Base-by-base conservation (phyloP, 2,329 filamentous ascomycete genomes). In the Zalaria sp. region DNA sequence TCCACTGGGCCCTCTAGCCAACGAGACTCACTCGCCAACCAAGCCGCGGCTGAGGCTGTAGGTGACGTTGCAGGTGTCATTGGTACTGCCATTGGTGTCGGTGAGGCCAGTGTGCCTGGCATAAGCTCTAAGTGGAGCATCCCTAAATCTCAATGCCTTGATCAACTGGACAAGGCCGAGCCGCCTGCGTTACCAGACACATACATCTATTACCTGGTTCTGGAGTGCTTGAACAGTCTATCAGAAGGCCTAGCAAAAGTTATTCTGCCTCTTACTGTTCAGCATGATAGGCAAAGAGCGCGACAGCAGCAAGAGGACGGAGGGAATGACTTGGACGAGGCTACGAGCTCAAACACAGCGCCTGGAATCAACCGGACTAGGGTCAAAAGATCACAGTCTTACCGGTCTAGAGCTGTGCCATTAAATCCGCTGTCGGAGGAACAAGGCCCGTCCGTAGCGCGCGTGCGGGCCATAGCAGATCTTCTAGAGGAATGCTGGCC, bases 401-500 rank as follows among this genome's bases (percentile, higher is more conserved):
- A 79, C 54, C 81, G 81, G 52, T 83, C 77, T 53, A 82, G 83
- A 41, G 81, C 82, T 1, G 73, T 89, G 9, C 85, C 87, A 1
- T 64, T 89, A 11, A 98, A 98, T 57, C 91, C 91, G 2, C 65
- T 98, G 3, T 71, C 72, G 1, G 61, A 93, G 5, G 75, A 80
- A 46, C 77, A 82, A 34, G 84, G 93, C 54, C 73, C 83, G 1
- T 68, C 86, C 5, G 72, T 79, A 40, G 58, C 68, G 1, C 81
- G 86, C 39, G 77, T 96, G 43, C 76, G 79, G 53, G 77, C 78
- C 2, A 89, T 85, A 52, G 85, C 86, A 8, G 73, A 73, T 6
- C 81, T 98, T 42, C 82, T 98, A 25, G 85, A 93, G 3, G 75
- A 84, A 50, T 96, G 89, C 58, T 98, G 91, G 91, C 91, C 91